phyloP scores from a whole-genome alignment of 306 rosid species.

The Trichosanthes truncata region DNA sequence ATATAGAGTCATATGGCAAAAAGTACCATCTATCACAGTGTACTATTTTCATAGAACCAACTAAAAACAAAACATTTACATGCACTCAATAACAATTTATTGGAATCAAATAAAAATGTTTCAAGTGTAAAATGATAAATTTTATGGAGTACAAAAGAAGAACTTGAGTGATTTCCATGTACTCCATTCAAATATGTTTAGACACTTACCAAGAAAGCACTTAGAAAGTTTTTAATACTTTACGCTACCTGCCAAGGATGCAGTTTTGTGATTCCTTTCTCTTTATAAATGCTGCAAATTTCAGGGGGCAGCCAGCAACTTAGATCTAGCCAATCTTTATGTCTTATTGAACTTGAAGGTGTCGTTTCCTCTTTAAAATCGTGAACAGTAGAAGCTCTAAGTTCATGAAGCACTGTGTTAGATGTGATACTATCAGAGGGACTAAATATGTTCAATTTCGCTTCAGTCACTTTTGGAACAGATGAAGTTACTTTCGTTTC shows the following conservation, averaged over 20 bases:
- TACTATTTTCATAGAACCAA: background rate
- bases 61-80: background rate
- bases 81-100: background rate
- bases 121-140: background rate
- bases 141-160: background rate
- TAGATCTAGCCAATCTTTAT: constrained; percentile 45
- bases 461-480: constrained; percentile 20
- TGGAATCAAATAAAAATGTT: background rate
- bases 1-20: background rate
- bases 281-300: constrained; percentile 67
- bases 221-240: constrained; percentile 7
- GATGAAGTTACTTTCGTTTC: constrained; percentile 24
- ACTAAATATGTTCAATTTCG: constrained; percentile 12
- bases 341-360: constrained; percentile 52
- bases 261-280: constrained; percentile 72
- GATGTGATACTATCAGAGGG: constrained; percentile 25
- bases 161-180: background rate
- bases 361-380: constrained; percentile 41
- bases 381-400: constrained; percentile 19
- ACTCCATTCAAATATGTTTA: background rate
- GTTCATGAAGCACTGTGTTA: constrained; percentile 32
- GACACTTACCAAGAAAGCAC: background rate
- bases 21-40: background rate
- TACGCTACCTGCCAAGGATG: constrained; percentile 83
- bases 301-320: constrained; percentile 77